A percentile compares a stretch with the other conserved stretches of the same genome.
Evolutionary conservation across 495 filamentous ascomycete species (phyloP).

Genomic region (Lasiosphaeria hispida): DNA sequence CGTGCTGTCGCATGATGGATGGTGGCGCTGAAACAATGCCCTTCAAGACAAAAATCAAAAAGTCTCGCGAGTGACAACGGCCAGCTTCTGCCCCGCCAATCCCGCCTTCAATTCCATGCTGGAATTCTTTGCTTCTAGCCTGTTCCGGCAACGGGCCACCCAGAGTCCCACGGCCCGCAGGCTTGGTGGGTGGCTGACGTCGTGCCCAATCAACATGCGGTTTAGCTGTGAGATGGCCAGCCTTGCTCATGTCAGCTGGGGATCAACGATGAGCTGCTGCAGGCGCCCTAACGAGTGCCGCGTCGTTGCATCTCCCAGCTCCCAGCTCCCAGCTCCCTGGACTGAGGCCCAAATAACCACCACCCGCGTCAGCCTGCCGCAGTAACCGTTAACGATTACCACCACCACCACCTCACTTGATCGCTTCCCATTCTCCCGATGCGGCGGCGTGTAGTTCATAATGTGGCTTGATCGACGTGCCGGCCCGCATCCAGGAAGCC

Average conservation of each 20-base stretch:
- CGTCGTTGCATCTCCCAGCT: conserved; percentile 6
- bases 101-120: conserved; percentile 4
- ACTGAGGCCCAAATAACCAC: neutral
- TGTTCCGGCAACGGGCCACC: conserved; percentile 3
- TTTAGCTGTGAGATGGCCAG: conserved; percentile 2
- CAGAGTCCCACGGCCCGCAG: neutral
- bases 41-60: no score
- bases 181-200: conserved; percentile 1
- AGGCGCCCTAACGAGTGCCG: neutral
- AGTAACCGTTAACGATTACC: neutral
- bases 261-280: neutral
- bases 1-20: no score
- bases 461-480: conserved; percentile 93
- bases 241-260: conserved; percentile 10
- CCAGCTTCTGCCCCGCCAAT: neutral
- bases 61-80: no score
- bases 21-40: no score
- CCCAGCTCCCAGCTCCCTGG: neutral
- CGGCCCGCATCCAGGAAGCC: conserved; percentile 63
- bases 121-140: conserved; percentile 11
- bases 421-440: neutral
- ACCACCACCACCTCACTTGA: neutral
- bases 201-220: conserved; percentile 8
- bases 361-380: neutral
- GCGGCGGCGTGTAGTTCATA: conserved; percentile 18